phyloP scores from a whole-genome alignment of 352 stramenopile genomes.

The Aphanomyces cochlioides region DNA sequence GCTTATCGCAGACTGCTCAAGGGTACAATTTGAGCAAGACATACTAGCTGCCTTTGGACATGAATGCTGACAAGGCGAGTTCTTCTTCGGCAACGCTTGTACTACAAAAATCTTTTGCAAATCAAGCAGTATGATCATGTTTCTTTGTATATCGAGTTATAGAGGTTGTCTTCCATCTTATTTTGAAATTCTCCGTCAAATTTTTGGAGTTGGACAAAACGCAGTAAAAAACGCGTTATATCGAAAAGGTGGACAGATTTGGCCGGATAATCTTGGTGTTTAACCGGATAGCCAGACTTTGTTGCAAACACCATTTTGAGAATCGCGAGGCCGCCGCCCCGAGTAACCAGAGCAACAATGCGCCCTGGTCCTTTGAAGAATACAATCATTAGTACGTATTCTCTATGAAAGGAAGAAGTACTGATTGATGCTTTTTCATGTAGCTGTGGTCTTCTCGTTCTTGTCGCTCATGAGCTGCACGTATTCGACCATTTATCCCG shows the following conservation, averaged over 20 bases:
- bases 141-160: too few relatives aligned
- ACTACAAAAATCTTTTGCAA: too few relatives aligned
- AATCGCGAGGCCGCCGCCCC: not conserved
- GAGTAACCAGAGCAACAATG: not conserved
- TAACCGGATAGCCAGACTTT: slow-evolving; percentile 7
- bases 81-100: too few relatives aligned
- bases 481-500: slow-evolving; percentile 75
- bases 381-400: slow-evolving; percentile 20
- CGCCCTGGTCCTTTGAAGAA: slow-evolving; percentile 21
- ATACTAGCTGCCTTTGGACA: too few relatives aligned
- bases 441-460: slow-evolving; percentile 76
- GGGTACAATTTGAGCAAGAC: too few relatives aligned
- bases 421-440: not conserved
- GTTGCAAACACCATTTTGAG: not conserved
- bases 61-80: too few relatives aligned
- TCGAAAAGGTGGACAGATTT: not conserved
- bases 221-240: too few relatives aligned
- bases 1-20: too few relatives aligned
- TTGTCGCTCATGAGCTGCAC: slow-evolving; percentile 68
- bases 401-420: not conserved
- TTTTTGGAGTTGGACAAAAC: too few relatives aligned
- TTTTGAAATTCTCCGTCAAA: too few relatives aligned
- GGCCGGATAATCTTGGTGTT: not conserved
- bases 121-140: too few relatives aligned
- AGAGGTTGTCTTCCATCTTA: too few relatives aligned